phyloP scores from a whole-genome alignment of 2,329 filamentous ascomycete genomes.

The Pseudocercospora ulei region DNA sequence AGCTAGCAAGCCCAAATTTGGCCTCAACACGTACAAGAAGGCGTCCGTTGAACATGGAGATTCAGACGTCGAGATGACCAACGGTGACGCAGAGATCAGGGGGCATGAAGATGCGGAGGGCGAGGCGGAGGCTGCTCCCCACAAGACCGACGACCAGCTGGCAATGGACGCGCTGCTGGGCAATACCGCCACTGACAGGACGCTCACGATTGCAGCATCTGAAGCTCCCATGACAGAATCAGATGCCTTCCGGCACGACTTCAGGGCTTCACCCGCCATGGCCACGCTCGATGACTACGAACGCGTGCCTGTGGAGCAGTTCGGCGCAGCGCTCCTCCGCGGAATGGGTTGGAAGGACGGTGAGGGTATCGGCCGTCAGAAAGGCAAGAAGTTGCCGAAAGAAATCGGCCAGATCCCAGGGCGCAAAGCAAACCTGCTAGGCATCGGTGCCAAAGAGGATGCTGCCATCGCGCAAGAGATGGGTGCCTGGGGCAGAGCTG shows the following conservation, averaged over 20 bases:
- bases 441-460: conserved; percentile 77
- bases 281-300: conserved; percentile 77
- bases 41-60: conserved; percentile 27
- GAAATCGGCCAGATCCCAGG: conserved; percentile 50
- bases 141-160: conserved; percentile 49
- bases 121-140: conserved; percentile 9
- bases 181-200: conserved; percentile 32
- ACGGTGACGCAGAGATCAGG: not conserved
- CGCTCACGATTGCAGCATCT: conserved; percentile 35
- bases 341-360: conserved; percentile 91
- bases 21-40: conserved; percentile 42
- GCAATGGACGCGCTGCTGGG: conserved; percentile 42
- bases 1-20: conserved; percentile 44
- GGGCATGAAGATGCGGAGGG: conserved; percentile 10
- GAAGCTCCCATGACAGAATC: conserved; percentile 29
- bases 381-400: conserved; percentile 41
- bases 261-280: conserved; percentile 60
- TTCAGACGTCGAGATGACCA: conserved; percentile 11
- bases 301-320: conserved; percentile 84
- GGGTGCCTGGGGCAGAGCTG: conserved; percentile 65
- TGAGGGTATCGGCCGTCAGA: conserved; percentile 48
- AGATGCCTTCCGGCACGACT: conserved; percentile 45
- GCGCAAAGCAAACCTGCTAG: conserved; percentile 68
- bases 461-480: conserved; percentile 57
- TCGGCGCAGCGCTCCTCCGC: conserved; percentile 77